A percentile compares a stretch with the other conserved stretches of the same genome.
Evolutionary conservation across 768 basidiomycete genomes (phyloP).

Genomic region (Gloeophyllum trabeum): DNA sequence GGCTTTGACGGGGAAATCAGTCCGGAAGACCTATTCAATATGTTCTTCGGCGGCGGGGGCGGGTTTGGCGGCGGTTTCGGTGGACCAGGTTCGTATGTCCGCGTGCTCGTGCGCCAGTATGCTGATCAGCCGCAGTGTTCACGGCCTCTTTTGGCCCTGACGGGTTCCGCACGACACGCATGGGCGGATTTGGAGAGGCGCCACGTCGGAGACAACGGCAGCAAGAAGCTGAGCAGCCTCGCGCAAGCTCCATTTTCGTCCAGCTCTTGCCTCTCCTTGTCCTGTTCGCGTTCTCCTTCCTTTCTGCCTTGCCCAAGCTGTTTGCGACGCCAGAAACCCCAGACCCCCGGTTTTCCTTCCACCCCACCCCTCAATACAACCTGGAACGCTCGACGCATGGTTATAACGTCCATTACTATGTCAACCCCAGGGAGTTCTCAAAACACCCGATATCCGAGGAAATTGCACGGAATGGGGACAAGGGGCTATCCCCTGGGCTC

Average conservation of each 20-base stretch:
- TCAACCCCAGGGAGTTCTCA: slow-evolving; percentile 67
- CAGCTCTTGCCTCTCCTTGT: slow-evolving; percentile 82
- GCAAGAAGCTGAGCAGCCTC: slow-evolving; percentile 40
- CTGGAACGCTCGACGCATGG: slow-evolving; percentile 60
- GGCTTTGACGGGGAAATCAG: slow-evolving; percentile 79
- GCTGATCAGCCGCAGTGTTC: slow-evolving; percentile 37
- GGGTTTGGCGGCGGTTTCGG: slow-evolving; percentile 43
- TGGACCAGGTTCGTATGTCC: slow-evolving; percentile 25
- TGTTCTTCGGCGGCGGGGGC: slow-evolving; percentile 87
- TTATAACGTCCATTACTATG: slow-evolving; percentile 73
- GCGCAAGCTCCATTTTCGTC: slow-evolving; percentile 52
- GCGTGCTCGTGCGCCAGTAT: neutral
- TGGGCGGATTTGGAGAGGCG: slow-evolving; percentile 26
- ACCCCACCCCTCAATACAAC: slow-evolving; percentile 46
- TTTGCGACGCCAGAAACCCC: slow-evolving; percentile 58
- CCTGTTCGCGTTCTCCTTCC: slow-evolving; percentile 73
- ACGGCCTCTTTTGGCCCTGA: slow-evolving; percentile 69
- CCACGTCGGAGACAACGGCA: slow-evolving; percentile 20
- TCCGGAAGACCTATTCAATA: slow-evolving; percentile 95
- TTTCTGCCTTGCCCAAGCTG: slow-evolving; percentile 70
- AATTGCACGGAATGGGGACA: slow-evolving; percentile 34
- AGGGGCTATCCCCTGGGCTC: slow-evolving; percentile 19
- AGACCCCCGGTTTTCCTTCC: slow-evolving; percentile 74
- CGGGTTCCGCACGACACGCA: slow-evolving; percentile 67
- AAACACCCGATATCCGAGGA: slow-evolving; percentile 75